These are phyloP conservation scores for Didymella exigua DNA, from an alignment of 2,329 filamentous ascomycete species.

Conservation along the genomic window DNA sequence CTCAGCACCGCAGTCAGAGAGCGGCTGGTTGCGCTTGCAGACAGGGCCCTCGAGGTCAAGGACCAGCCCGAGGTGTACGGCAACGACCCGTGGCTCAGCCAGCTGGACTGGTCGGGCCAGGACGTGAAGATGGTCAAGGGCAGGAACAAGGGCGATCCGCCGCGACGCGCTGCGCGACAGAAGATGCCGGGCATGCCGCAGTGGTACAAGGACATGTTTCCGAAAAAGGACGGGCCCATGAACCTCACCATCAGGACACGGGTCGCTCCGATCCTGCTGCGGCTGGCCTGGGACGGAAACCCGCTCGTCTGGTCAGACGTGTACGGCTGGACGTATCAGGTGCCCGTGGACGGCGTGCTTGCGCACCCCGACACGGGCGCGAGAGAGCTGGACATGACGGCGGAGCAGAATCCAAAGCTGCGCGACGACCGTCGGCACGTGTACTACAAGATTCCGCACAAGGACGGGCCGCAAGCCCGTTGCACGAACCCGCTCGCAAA, in stretches of 20 bases:
- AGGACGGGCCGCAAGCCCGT: constrained; percentile 84
- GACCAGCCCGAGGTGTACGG: constrained; percentile 70
- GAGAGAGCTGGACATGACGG: constrained; percentile 75
- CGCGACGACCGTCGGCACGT: constrained; percentile 67
- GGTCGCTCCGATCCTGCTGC: constrained; percentile 82
- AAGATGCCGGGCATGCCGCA: constrained; percentile 94
- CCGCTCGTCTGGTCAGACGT: constrained; percentile 93
- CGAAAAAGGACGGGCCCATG: constrained; percentile 70
- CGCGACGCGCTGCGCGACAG: constrained; percentile 77
- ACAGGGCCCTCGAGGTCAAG: constrained; percentile 78
- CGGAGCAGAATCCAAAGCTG: constrained; percentile 68
- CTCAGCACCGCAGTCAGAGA: constrained; percentile 79
- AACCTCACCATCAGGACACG: constrained; percentile 84
- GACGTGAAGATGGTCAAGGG: constrained; percentile 89
- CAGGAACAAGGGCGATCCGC: constrained; percentile 83
- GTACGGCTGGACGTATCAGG: constrained; percentile 90
- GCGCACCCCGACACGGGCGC: constrained; percentile 76
- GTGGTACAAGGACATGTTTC: constrained; percentile 94
- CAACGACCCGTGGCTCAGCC: constrained; percentile 86
- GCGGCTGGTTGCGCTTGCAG: constrained; percentile 72
- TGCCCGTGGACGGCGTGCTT: constrained; percentile 64
- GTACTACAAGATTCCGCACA: constrained; percentile 96
- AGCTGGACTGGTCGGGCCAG: constrained; percentile 95
- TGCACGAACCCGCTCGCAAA: constrained; percentile 91
- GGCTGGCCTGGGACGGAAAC: constrained; percentile 84